Evolutionary conservation across 164 flowering plant genomes (phyloP).

Genomic region (Chimonanthus praecox): DNA sequence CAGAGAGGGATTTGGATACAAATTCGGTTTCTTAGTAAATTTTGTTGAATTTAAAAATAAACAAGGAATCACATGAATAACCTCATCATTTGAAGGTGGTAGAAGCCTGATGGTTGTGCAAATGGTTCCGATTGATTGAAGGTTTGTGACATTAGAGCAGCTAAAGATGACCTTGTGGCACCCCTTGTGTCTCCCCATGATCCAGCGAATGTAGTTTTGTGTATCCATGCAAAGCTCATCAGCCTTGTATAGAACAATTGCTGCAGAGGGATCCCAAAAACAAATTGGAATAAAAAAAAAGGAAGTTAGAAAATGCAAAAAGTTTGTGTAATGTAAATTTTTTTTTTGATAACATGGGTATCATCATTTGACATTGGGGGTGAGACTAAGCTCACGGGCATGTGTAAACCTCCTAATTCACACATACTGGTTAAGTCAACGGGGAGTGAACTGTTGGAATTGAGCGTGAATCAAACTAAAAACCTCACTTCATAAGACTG

Average conservation of each 20-base stretch:
- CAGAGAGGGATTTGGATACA: no score
- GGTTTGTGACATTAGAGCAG: conserved; percentile 52
- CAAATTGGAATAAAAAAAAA: no score
- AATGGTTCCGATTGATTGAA: conserved; percentile 38
- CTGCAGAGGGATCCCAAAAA: conserved; percentile 27
- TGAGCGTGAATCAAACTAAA: no score
- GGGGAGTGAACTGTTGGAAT: no score
- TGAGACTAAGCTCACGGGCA: no score
- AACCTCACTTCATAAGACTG: no score
- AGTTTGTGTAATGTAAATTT: not conserved
- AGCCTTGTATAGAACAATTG: conserved; percentile 49
- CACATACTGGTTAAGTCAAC: no score
- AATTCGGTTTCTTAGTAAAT: no score
- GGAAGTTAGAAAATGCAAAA: not conserved
- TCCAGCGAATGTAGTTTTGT: conserved; percentile 48
- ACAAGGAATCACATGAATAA: not conserved
- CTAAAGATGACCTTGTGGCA: conserved; percentile 54
- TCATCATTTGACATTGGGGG: no score
- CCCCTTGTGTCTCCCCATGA: conserved; percentile 44
- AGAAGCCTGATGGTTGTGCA: conserved; percentile 43
- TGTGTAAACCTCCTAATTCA: no score
- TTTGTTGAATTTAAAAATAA: not conserved
- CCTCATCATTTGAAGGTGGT: conserved; percentile 64
- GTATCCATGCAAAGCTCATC: conserved; percentile 56
- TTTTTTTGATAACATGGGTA: not conserved